Evolutionary conservation across 352 stramenopile species (phyloP).

Genomic region (Phytopythium montanum): DNA sequence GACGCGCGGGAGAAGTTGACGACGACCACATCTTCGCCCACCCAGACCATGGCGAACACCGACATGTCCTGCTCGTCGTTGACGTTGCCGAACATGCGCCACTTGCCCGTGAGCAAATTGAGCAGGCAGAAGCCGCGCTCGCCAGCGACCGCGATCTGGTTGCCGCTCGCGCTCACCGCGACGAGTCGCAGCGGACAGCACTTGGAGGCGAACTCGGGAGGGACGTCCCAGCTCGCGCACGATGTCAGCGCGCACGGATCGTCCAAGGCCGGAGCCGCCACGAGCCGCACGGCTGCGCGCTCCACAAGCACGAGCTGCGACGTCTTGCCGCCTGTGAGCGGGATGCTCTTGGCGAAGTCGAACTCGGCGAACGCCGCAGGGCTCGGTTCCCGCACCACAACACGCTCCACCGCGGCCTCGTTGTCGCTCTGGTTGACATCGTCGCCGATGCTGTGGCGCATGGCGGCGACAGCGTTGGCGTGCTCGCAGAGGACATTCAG

Average conservation of each 20-base stretch:
- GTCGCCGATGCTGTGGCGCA: conserved; percentile 11
- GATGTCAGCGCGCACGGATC: conserved; percentile 61
- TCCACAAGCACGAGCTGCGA: conserved; percentile 64
- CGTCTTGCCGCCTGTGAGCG: conserved; percentile 29
- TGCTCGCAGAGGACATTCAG: conserved; percentile 46
- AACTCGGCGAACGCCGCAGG: conserved; percentile 51
- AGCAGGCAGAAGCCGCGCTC: conserved; percentile 72
- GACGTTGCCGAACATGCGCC: conserved; percentile 82
- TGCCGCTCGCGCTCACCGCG: conserved; percentile 43
- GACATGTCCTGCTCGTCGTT: conserved; percentile 78
- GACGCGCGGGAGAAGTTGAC: conserved; percentile 55
- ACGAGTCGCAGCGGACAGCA: conserved; percentile 63
- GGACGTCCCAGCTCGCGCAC: conserved; percentile 55
- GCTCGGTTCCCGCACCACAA: conserved; percentile 21
- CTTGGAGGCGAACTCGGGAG: conserved; percentile 51
- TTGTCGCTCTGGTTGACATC: conserved; percentile 14
- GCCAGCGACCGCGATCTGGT: conserved; percentile 67
- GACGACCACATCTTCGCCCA: conserved; percentile 60
- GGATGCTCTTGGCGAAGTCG: conserved; percentile 56
- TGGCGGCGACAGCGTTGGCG: conserved; percentile 15
- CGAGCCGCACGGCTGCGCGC: conserved; percentile 37
- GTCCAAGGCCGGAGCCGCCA: conserved; percentile 49
- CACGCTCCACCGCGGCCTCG: conserved; percentile 19
- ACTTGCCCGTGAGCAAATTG: conserved; percentile 65
- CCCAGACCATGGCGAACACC: conserved; percentile 63